Percentiles rank a stretch among this genome's conserved stretches.
phyloP scores from a whole-genome alignment of 768 basidiomycete genomes.

The Boletus patriciae region DNA sequence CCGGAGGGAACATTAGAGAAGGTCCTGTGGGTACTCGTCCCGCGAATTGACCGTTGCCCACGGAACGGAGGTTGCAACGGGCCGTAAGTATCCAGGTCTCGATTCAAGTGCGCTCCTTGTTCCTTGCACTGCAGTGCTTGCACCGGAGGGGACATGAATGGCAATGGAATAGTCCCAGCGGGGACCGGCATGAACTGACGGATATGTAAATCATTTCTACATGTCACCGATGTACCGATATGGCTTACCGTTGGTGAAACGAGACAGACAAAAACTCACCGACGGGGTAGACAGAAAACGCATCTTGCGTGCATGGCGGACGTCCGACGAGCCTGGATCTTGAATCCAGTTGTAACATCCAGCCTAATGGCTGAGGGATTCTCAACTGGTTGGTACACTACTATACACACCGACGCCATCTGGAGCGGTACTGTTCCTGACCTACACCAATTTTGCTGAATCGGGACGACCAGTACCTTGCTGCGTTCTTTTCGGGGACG shows the following conservation, averaged over 20 bases:
- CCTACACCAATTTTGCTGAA: neutral
- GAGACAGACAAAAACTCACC: neutral
- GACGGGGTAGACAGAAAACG: neutral
- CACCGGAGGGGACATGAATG: neutral
- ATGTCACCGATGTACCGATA: neutral
- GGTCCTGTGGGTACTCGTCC: too few relatives aligned
- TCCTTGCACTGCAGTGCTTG: too few relatives aligned
- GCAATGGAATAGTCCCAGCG: neutral
- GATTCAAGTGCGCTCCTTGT: too few relatives aligned
- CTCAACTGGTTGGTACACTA: neutral
- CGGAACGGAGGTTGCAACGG: too few relatives aligned
- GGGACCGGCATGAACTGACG: too few relatives aligned
- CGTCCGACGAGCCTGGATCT: too few relatives aligned
- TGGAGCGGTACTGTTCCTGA: neutral
- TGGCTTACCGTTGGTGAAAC: neutral
- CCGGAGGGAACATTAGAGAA: neutral
- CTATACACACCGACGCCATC: neutral
- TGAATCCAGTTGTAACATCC: neutral
- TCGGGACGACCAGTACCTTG: too few relatives aligned
- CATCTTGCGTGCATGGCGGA: neutral
- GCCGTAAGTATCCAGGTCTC: too few relatives aligned
- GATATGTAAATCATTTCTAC: too few relatives aligned
- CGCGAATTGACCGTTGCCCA: too few relatives aligned
- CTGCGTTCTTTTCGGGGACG: too few relatives aligned
- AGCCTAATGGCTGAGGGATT: too few relatives aligned